Conservation (phyloP, 2,329 filamentous ascomycete genomes). For the Lachnellula subtilissima region DNA sequence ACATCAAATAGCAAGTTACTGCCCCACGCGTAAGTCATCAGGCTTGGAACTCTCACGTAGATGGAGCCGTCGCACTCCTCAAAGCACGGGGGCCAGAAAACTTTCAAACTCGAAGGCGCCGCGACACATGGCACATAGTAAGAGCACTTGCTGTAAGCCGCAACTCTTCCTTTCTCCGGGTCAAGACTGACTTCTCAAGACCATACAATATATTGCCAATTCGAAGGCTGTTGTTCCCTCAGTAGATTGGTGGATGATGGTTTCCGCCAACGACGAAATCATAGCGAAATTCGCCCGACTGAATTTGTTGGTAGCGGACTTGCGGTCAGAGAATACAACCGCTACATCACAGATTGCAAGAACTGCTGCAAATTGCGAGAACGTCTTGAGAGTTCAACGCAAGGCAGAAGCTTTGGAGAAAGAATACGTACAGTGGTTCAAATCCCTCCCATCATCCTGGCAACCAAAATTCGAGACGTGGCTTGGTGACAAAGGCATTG, state of each 20-base stretch:
- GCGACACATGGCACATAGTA: conserved; percentile 54
- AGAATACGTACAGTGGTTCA: conserved; percentile 47
- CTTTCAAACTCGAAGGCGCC: conserved; percentile 45
- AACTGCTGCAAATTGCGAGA: conserved; percentile 44
- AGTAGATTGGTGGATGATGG: conserved; percentile 51
- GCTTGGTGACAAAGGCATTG: conserved; percentile 45
- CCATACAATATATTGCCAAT: conserved; percentile 51
- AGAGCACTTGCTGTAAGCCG: conserved; percentile 51
- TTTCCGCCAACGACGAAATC: conserved; percentile 46
- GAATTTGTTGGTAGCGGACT: conserved; percentile 48
- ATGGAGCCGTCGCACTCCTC: conserved; percentile 55
- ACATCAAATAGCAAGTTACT: conserved; percentile 37
- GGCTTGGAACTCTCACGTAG: conserved; percentile 56
- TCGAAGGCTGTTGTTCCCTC: conserved; percentile 48
- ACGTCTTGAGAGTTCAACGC: conserved; percentile 47
- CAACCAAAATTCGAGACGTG: conserved; percentile 47
- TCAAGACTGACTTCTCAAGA: conserved; percentile 49
- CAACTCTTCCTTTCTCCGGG: neutral
- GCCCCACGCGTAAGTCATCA: conserved; percentile 49
- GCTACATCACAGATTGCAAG: conserved; percentile 40
- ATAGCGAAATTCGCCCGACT: conserved; percentile 42
- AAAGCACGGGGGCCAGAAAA: conserved; percentile 50
- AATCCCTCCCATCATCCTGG: conserved; percentile 45
- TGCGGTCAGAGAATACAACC: conserved; percentile 48
- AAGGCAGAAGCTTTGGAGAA: conserved; percentile 48